phyloP scores from a whole-genome alignment of 2,329 filamentous ascomycete genomes.

The Lachnellula arida region DNA sequence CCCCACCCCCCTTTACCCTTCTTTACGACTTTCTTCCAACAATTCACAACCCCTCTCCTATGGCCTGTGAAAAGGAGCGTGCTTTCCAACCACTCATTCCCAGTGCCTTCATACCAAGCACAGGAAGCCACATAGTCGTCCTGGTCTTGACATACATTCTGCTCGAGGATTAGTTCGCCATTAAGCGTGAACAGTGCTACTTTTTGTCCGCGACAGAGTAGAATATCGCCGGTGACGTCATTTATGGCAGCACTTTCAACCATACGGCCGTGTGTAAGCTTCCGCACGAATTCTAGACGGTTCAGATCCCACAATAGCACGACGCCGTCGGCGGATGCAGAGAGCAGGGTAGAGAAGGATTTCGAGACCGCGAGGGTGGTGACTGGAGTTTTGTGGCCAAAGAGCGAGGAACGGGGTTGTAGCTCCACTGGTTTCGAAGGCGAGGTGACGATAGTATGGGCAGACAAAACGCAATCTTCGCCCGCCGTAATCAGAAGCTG shows the following conservation, averaged over 20 bases:
- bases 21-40: conserved; percentile 55
- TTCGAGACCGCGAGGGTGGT: conserved; percentile 79
- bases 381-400: conserved; percentile 84
- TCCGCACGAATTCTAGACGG: conserved; percentile 77
- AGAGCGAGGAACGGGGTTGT: conserved; percentile 71
- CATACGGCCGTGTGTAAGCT: conserved; percentile 54
- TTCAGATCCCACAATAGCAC: conserved; percentile 94
- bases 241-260: conserved; percentile 80
- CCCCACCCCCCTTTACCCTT: conserved; percentile 58
- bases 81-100: conserved; percentile 87
- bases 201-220: conserved; percentile 72
- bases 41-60: conserved; percentile 74
- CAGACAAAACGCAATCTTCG: conserved; percentile 83
- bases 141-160: conserved; percentile 66
- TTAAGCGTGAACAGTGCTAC: conserved; percentile 84
- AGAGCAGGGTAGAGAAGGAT: conserved; percentile 83
- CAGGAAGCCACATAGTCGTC: conserved; percentile 79
- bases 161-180: conserved; percentile 74
- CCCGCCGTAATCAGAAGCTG: conserved; percentile 88
- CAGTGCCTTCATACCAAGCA: conserved; percentile 89
- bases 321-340: conserved; percentile 74
- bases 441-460: conserved; percentile 67
- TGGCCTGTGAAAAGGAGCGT: conserved; percentile 88
- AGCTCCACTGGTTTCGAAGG: conserved; percentile 71
- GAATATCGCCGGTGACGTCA: conserved; percentile 83